phyloP scores from a whole-genome alignment of 805 yeast species.

The Kuraishia molischiana region DNA sequence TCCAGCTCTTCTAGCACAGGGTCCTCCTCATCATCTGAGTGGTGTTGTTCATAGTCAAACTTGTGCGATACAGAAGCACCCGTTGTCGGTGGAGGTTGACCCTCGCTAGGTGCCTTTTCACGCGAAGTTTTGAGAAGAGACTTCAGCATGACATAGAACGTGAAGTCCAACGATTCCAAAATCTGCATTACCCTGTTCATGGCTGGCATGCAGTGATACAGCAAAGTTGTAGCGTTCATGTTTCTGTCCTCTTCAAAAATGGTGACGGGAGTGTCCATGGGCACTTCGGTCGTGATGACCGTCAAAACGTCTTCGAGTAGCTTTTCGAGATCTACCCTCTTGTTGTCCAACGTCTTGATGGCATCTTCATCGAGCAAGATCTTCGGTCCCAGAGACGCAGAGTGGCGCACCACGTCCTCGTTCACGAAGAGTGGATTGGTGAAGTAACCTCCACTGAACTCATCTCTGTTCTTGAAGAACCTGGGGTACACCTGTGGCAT shows the following conservation, averaged over 20 bases:
- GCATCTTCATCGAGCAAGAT: constrained; percentile 42
- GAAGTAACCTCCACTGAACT: constrained; percentile 76
- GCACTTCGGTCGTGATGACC: constrained; percentile 8
- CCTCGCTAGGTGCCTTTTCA: constrained; percentile 2
- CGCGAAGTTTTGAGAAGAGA: constrained; percentile 11
- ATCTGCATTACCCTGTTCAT: constrained; percentile 40
- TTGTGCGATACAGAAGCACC: too few relatives aligned
- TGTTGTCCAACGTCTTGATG: constrained; percentile 24
- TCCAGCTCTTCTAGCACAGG: constrained; percentile 4
- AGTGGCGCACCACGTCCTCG: not conserved
- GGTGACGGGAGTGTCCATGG: not conserved
- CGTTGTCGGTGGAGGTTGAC: too few relatives aligned
- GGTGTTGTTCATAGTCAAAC: not conserved
- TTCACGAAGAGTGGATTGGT: constrained; percentile 48
- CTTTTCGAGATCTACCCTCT: constrained; percentile 25
- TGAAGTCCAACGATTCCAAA: constrained; percentile 53
- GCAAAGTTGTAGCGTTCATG: constrained; percentile 38
- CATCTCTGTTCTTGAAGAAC: constrained; percentile 50
- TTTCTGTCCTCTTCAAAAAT: constrained; percentile 30
- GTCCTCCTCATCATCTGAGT: constrained; percentile 1
- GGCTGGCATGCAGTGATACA: constrained; percentile 42
- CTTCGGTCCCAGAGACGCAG: constrained; percentile 18
- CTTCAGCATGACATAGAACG: constrained; percentile 31
- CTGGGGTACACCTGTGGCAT: constrained; percentile 66
- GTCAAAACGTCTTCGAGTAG: constrained; percentile 31